Evolutionary conservation across 495 filamentous ascomycete genomes (phyloP).

Genomic region (Neurospora sp.): DNA sequence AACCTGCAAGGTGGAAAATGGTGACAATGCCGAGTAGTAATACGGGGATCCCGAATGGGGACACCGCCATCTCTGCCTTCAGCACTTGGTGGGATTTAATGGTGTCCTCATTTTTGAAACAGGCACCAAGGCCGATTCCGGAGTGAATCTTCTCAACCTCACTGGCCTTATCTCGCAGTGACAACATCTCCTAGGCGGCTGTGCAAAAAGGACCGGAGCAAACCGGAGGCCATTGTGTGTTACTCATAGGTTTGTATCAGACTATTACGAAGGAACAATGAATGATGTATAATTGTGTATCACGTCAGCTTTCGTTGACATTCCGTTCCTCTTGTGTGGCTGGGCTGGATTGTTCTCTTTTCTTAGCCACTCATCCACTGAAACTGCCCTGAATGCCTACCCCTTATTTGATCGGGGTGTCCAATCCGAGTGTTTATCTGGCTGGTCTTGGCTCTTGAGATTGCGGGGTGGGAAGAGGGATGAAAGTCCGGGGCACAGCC

Average conservation of each 20-base stretch:
- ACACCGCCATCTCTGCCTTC: neutral
- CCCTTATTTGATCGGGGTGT: neutral
- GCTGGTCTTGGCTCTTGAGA: neutral
- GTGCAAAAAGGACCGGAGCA: neutral
- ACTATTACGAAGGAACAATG: neutral
- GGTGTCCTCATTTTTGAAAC: neutral
- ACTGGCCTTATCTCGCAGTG: neutral
- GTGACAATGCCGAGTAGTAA: neutral
- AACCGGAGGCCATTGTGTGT: neutral
- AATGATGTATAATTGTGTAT: neutral
- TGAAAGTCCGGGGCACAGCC: neutral
- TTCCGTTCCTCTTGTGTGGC: neutral
- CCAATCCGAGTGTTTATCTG: neutral
- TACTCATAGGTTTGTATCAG: neutral
- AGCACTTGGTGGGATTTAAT: neutral
- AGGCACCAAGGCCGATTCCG: neutral
- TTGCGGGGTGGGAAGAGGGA: neutral
- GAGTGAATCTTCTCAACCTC: neutral
- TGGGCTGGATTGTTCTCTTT: neutral
- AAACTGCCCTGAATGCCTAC: neutral
- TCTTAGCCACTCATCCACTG: neutral
- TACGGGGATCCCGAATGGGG: neutral
- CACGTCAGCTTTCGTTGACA: neutral
- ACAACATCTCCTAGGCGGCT: neutral
- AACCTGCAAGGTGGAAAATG: neutral